Evolutionary conservation across 805 yeast species (phyloP), one percentile per base, ranked within the genome.

Genomic region (Ascoidea tarda): DNA sequence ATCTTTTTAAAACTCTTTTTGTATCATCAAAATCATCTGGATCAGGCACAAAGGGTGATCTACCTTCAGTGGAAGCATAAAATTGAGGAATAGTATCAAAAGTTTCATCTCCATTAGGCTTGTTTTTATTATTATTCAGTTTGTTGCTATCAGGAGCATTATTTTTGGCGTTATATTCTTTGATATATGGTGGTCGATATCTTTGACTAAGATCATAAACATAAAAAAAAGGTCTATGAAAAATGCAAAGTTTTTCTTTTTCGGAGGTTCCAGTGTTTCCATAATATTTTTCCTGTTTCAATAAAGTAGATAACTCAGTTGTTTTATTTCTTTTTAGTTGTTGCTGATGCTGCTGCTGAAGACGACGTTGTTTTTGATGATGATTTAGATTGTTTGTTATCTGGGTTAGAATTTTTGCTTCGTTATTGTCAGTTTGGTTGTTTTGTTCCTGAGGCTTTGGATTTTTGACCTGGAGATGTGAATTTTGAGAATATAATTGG

Each of bases 41-140:
- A 61, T 86, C 91, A 51, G 75, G 76, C n/a, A 84, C 73, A 67
- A 91, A 91, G 5, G 96, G 87, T 55, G 96, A 81, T 59, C 85
- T 77, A 5, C 96, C 96, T 59, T 78, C 80, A 4, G 84, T 72
- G 0, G 88, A 78, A 12, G 71, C 66, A 57, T 77, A 72, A 42
- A 87, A 67, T 52, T 72, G 77, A 2, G 96, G 95, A 78, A 78
- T 74, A 33, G 62, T 65, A 32, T 56, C 54, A 3, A 38, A 10
- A 10, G 14, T 10, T 10, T 38, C 4, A 10, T 38, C 44, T 2
- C 14, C 14, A 10, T 38, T 14, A 14, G 14, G 14, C 14, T 38
- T 38, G 44, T 2, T 38, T 10, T 38, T 38, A 14, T 38, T 38
- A 14, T 38, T 38, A 14, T 38, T 38, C 44, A 38, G 14, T 10